Evolutionary conservation across 2,329 filamentous ascomycete genomes (phyloP), one percentile per base, ranked within the genome.

Genomic region (Podosphaera xanthii): DNA sequence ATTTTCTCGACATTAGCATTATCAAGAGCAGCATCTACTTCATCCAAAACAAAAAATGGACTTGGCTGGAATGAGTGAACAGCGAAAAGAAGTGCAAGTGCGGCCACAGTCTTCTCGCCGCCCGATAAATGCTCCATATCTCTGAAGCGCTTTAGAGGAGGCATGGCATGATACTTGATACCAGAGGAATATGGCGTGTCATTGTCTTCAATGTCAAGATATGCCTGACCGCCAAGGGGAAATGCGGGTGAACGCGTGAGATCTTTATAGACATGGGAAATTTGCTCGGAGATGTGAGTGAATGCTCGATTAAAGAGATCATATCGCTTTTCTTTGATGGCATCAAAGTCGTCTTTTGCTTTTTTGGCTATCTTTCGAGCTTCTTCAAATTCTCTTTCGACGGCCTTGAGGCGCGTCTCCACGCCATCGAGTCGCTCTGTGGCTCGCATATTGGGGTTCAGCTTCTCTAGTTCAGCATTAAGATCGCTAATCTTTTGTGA

Each of bases 51-150:
- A 70, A 98, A 98, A 75, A 98, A 98, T 0, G 94, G 92, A 61
- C 82, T 87, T 0, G 92, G 91, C 69, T 96, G 90, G 74, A 91
- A 98, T 61, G 85, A 90, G 74, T 98, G 92, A 60, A 98, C 90
- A 31, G 92, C 92, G 70, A 98, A 98, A 3, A 98, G 78, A 48
- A 98, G 77, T n/a, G 92, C 92, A 46, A 98, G 76, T 12, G 92
- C 92, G 1, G 92, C 92, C 84, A 98, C 98, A 0, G 92, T 98
- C 77, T 98, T 98, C 73, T 98, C 92, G 59, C 92, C 92, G 67
- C 92, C 92, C 0, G 88, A 95, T 8, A 98, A 76, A 70, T 96
- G 92, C 71, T 98, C 92, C 92, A 98, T 98, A 71, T 98, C 94
- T 66, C 92, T 81, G 79, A 98, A 98, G 53, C 92, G 88, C 74